Percentiles rank a stretch among this genome's conserved stretches.
phyloP scores from a whole-genome alignment of 441 rosid species.

The Croton laevigatus region DNA sequence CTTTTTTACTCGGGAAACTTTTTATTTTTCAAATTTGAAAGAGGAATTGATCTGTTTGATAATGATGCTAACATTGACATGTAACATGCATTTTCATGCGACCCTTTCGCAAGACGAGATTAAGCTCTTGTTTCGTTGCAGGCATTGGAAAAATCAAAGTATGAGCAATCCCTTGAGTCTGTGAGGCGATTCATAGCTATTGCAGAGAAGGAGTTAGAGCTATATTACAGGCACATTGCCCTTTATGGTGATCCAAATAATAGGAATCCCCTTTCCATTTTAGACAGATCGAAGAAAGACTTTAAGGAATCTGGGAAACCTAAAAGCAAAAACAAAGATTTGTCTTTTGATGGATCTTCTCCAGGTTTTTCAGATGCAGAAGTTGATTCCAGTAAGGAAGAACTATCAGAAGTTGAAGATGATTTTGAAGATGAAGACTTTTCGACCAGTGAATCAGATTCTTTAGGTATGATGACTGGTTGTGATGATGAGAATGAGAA shows the following conservation, averaged over 20 bases:
- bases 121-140: constrained; percentile 29
- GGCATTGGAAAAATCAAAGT: constrained; percentile 84
- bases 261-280: constrained; percentile 47
- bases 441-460: constrained; percentile 36
- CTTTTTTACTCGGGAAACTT: too few species aligned
- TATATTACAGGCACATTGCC: constrained; percentile 63
- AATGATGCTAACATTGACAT: neutral
- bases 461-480: constrained; percentile 21
- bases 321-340: constrained; percentile 22
- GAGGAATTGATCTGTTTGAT: neutral
- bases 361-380: constrained; percentile 32
- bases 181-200: constrained; percentile 72
- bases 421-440: constrained; percentile 27
- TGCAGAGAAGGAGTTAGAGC: constrained; percentile 74
- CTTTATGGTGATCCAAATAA: constrained; percentile 62
- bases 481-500: constrained; percentile 15
- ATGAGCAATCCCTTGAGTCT: constrained; percentile 82
- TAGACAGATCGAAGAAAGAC: constrained; percentile 35
- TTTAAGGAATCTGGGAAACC: constrained; percentile 29
- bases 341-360: constrained; percentile 17
- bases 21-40: neutral
- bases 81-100: neutral
- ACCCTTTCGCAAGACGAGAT: neutral
- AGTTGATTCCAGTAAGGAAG: constrained; percentile 29
- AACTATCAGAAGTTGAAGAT: constrained; percentile 35